These are phyloP conservation scores for Phytophthora capsici DNA, from an alignment of 352 stramenopile genomes.

Conservation along the genomic window DNA sequence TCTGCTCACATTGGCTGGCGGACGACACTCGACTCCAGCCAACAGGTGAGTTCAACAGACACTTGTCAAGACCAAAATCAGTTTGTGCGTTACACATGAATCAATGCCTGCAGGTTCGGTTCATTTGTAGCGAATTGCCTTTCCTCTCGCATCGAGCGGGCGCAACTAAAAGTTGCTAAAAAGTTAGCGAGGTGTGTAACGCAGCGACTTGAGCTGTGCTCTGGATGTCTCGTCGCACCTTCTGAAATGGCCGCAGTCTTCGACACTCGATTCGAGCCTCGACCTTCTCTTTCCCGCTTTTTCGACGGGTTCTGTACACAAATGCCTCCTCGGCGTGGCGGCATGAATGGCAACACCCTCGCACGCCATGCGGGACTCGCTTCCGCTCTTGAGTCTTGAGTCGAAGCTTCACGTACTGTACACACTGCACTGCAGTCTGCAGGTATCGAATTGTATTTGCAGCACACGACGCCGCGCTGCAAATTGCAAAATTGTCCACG, in stretches of 20 bases:
- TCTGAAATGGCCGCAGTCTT: slow-evolving; percentile 7
- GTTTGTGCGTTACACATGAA: too few relatives aligned
- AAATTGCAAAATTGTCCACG: slow-evolving; percentile 7
- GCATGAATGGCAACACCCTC: neutral
- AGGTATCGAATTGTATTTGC: neutral
- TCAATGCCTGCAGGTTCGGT: neutral
- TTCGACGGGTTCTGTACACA: slow-evolving; percentile 13
- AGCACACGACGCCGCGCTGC: neutral
- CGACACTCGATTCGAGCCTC: slow-evolving; percentile 1
- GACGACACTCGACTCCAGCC: neutral
- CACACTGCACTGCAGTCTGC: too few relatives aligned
- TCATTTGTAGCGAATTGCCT: slow-evolving; percentile 4
- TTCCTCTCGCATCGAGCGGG: slow-evolving; percentile 7
- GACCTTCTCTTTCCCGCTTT: slow-evolving; percentile 15
- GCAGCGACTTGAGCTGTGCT: slow-evolving; percentile 4
- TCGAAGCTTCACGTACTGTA: neutral
- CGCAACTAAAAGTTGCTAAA: slow-evolving; percentile 1
- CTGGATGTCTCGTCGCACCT: slow-evolving; percentile 8
- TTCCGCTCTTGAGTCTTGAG: neutral
- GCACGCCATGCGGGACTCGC: slow-evolving; percentile 3
- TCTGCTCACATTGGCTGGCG: neutral
- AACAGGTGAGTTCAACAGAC: neutral
- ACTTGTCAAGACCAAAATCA: too few relatives aligned
- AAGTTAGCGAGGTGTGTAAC: slow-evolving; percentile 10
- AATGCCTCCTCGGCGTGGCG: slow-evolving; percentile 13